phyloP scores from a whole-genome alignment of 2,329 filamentous ascomycete species.

The Talaromyces sp. region DNA sequence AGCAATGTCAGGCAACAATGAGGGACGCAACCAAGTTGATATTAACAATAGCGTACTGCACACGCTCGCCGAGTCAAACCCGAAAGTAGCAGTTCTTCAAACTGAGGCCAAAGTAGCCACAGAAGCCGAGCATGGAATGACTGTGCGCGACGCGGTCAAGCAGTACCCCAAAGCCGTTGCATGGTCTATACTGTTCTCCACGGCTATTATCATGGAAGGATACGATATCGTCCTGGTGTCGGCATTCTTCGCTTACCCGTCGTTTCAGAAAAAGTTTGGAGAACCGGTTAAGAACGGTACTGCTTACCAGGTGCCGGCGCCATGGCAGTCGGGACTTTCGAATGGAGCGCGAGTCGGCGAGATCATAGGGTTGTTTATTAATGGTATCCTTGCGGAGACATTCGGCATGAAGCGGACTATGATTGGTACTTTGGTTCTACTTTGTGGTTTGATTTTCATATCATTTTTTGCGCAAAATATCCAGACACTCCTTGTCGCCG shows the following conservation, averaged over 20 bases:
- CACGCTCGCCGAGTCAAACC: background rate
- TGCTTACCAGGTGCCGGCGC: constrained; percentile 31
- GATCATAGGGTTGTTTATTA: constrained; percentile 48
- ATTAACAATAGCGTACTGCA: background rate
- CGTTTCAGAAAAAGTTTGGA: constrained; percentile 63
- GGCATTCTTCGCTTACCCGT: constrained; percentile 60
- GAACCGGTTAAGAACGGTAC: constrained; percentile 31
- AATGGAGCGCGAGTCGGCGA: constrained; percentile 40
- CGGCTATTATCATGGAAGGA: constrained; percentile 85
- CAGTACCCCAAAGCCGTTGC: constrained; percentile 58
- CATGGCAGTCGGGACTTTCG: constrained; percentile 43
- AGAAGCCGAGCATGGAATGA: constrained; percentile 57
- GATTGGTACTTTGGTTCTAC: constrained; percentile 40
- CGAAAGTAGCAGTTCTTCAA: background rate
- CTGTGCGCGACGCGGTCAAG: constrained; percentile 66
- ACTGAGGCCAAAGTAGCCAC: constrained; percentile 38
- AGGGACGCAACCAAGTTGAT: background rate
- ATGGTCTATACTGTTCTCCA: constrained; percentile 80
- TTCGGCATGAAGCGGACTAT: constrained; percentile 49
- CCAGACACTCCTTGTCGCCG: constrained; percentile 42
- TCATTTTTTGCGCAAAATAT: constrained; percentile 48
- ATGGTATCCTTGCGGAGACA: constrained; percentile 46
- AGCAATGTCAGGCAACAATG: background rate
- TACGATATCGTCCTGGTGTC: constrained; percentile 77
- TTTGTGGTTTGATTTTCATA: constrained; percentile 44